Base-by-base conservation (phyloP, 192 early-diverging fungal species). In the Fimicolochytrium jonesii region DNA sequence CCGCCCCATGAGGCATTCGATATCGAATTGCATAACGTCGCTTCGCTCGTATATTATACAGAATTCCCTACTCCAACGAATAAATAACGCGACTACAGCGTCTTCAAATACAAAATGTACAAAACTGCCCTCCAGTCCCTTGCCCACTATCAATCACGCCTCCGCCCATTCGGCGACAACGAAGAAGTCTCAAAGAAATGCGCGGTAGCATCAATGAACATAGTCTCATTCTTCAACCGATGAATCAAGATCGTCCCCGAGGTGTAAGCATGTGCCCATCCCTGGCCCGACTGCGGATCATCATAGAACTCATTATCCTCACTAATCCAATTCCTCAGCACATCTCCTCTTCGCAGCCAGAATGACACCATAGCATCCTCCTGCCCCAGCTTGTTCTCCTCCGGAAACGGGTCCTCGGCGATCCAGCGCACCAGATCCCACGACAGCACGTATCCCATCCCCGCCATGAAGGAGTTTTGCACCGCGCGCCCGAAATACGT, bases 381-480 rank as follows among this genome's bases (percentile, higher is more conserved):
- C 42, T 69, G 68, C 9, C 68, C 59, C 4, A 57, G 29, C 15
- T 25, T 64, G 50, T 62, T 25, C 32, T 55, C 44, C 0, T 28
- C 48, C 34, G 46, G 49, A 50, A 34, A 59, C 29, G 56, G 46
- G 31, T 71, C 64, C 0, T 10, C 2, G 10, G 33, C 51, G 15
- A 66, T 60, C 49, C 52, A 71, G 13, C 15, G 18, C 2, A 67
- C 69, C 13, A 71, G 11, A 32, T 71, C 69, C 64, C 64, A 71
- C 5, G 69, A 71, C 28, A 71, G 6, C 17, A 20, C 64, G 41
- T 71, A 71, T 6, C 69, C 69, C 62, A 71, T 65, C 10, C 69
- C 69, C 10, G 64, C 59, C 49, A 66, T 54, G 64, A 71, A 71
- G 4, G 43, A 17, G 22, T 50, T 45, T n/a, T 31, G n/a, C 29